phyloP scores from a whole-genome alignment of 805 yeast species.

The Pichia cephalocereana region DNA sequence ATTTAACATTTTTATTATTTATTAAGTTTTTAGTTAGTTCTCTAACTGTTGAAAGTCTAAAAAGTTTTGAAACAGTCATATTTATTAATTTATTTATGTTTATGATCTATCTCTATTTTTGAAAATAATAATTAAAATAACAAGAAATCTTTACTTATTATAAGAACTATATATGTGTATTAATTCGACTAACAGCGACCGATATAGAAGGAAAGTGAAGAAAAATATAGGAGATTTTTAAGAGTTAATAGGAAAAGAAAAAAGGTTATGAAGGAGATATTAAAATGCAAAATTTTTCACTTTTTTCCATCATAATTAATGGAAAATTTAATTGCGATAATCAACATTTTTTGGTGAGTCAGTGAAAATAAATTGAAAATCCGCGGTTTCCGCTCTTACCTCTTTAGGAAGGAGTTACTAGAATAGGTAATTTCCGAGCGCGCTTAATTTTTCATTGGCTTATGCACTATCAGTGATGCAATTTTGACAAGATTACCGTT shows the following conservation, averaged over 20 bases:
- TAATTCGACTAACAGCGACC: not conserved
- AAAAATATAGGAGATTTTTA: not conserved
- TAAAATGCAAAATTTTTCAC: no score
- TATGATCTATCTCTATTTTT: not conserved
- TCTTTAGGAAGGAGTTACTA: constrained; percentile 9
- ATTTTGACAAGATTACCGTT: not conserved
- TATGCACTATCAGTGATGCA: not conserved
- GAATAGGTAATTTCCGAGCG: constrained; percentile 11
- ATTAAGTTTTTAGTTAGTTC: constrained; percentile 4
- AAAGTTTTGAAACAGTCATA: constrained; percentile 3
- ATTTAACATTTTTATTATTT: not conserved
- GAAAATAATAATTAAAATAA: not conserved
- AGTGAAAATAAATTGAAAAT: constrained; percentile 2
- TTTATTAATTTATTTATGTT: not conserved
- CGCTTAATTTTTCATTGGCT: constrained; percentile 1
- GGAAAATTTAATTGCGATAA: no score
- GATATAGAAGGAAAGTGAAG: not conserved
- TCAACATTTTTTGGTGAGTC: not conserved
- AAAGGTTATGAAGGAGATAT: not conserved
- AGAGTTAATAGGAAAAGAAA: not conserved
- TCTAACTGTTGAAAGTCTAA: not conserved
- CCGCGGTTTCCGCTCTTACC: constrained; percentile 27
- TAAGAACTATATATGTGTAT: not conserved
- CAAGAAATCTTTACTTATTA: not conserved
- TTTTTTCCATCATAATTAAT: no score